Percentiles rank a stretch among this genome's conserved stretches.
These are phyloP conservation scores for Roridomyces roridus DNA, from an alignment of 768 basidiomycete species.

Conservation along the genomic window DNA sequence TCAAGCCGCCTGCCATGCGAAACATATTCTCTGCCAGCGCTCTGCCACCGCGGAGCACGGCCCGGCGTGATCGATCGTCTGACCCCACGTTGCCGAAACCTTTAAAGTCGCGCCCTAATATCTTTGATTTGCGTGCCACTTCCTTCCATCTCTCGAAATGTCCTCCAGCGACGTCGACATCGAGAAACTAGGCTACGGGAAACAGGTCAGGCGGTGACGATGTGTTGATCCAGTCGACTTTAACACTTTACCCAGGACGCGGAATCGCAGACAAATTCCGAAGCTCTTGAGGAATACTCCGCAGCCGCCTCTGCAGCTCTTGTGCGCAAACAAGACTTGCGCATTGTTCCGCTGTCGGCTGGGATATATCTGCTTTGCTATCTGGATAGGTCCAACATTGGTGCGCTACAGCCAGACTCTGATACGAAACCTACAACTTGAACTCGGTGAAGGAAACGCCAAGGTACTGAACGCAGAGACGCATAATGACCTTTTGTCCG, in stretches of 20 bases:
- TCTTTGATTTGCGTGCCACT: neutral
- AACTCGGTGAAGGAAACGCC: constrained; percentile 30
- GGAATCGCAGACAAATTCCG: constrained; percentile 1
- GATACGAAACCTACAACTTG: neutral
- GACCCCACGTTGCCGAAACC: too few relatives aligned
- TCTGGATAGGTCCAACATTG: constrained; percentile 34
- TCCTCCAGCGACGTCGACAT: neutral
- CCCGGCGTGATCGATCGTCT: too few relatives aligned
- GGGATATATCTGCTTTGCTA: constrained; percentile 45
- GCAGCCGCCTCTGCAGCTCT: neutral
- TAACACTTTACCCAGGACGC: neutral
- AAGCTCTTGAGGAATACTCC: neutral
- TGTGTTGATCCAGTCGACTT: neutral
- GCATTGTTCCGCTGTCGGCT: constrained; percentile 42
- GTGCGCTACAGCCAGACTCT: neutral
- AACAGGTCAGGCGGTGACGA: neutral
- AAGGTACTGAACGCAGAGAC: constrained; percentile 40
- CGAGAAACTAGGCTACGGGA: neutral
- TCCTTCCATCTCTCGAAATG: neutral
- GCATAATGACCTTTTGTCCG: constrained; percentile 35
- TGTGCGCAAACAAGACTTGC: constrained; percentile 35
- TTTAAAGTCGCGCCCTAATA: too few relatives aligned
- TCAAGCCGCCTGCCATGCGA: too few relatives aligned
- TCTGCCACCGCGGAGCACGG: too few relatives aligned
- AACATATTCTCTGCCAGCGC: too few relatives aligned